Evolutionary conservation across 2,329 filamentous ascomycete species (phyloP), one percentile per base, ranked within the genome.

Genomic region (Pestalotiopsis sp.): DNA sequence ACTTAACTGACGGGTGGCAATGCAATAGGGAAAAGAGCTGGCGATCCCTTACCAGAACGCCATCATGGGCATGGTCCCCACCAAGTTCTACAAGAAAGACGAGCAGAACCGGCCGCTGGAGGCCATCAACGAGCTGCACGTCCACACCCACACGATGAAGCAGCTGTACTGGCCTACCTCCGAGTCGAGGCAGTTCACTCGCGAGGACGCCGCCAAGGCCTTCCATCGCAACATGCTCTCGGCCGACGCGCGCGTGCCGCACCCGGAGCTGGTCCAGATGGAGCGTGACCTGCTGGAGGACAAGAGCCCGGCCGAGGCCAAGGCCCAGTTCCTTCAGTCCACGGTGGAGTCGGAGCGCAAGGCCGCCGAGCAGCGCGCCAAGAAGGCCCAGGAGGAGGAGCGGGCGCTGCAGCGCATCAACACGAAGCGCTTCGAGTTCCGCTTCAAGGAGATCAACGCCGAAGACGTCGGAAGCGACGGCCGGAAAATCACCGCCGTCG

Each of bases 41-140:
- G 94, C 94, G 2, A 86, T 83, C 31, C 91, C 93, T 13, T 98
- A 98, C 79, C 86, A 91, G 27, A 87, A 87, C 68, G 93, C 94
- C 12, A 86, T 98, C 27, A 85, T 93, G 74, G 82, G 83, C 41
- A 97, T 98, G 94, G 84, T 98, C 4, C 94, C 94, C 2, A 86
- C 86, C 67, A 93, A 89, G n/a, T 82, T 82, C 78, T 90, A 76
- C 80, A 86, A 70, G 84, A 85, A 67, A 76, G 84, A 73, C 76
- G 85, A 74, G 82, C 88, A 82, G 80, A 78, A 79, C 4, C 31
- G 60, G 20, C 80, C 83, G 0, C 87, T 89, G 73, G 88, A 92
- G 79, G 83, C 87, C 25, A 87, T 91, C 78, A 91, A 91, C 77
- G 89, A 91, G 77, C 81, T 91, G 23, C 85, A 89, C 73, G 84